Percentiles rank a stretch among this genome's conserved stretches.
phyloP scores from a whole-genome alignment of 148 eudicot species.

The Selenicereus undatus region DNA sequence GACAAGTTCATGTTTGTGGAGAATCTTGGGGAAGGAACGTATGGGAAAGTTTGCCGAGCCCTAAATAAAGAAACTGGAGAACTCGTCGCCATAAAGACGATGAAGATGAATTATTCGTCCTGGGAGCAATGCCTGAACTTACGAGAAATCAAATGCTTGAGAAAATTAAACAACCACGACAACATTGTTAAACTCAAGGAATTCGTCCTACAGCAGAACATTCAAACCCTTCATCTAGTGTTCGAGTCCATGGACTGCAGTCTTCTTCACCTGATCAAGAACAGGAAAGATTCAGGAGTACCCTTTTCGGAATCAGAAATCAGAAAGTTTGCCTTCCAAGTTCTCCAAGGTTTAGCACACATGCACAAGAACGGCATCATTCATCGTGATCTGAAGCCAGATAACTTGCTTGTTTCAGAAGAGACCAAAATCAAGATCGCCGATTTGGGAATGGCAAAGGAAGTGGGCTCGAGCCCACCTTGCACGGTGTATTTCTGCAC shows the following conservation, averaged over 20 bases:
- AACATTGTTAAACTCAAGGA: not conserved
- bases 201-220: not conserved
- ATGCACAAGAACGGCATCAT: not conserved
- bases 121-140: not conserved
- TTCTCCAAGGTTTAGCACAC: not conserved
- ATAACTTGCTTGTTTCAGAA: not conserved
- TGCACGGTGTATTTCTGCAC: not conserved
- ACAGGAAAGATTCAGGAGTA: not conserved
- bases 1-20: not conserved
- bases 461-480: not conserved
- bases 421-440: not conserved
- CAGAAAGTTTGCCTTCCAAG: not conserved
- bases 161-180: not conserved
- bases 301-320: not conserved
- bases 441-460: not conserved
- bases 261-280: not conserved
- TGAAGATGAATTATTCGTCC: not conserved
- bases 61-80: not conserved
- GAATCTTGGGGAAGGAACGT: not conserved
- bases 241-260: not conserved
- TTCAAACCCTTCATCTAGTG: not conserved
- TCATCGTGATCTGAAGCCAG: not conserved
- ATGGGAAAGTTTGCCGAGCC: not conserved
- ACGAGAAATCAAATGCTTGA: not conserved
- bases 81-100: not conserved